Evolutionary conservation across 495 filamentous ascomycete species (phyloP), one percentile per base, ranked within the genome.

Genomic region (Astrothelium macrocarpum): DNA sequence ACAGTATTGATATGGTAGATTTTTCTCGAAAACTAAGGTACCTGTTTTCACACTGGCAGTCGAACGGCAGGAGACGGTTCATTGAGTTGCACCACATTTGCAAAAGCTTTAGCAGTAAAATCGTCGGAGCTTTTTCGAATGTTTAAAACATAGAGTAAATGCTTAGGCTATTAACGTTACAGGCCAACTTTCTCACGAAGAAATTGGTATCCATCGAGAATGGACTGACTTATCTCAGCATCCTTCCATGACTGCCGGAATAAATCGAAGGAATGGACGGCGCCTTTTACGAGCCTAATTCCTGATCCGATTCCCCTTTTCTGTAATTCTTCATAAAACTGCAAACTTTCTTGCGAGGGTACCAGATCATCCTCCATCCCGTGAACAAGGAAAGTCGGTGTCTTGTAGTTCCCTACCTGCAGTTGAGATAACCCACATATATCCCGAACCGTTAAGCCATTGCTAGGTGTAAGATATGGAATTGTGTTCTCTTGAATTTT

Each of bases 371-470:
- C 63, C 43, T 43, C 53, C 43, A 18, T 63, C 18, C 61, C 45
- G 36, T 63, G 61, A 4, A 63, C 28, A 10, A 63, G 25, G 61
- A 18, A 63, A 5, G 61, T 63, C 10, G 61, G 61, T 23, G 61
- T 63, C n/a, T 25, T 9, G 32, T 53, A 63, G 3, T 31, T 63
- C 3, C 61, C 61, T 2, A 3, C 18, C 45, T 31, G 46, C 10
- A 56, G 11, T 58, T 53, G 42, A 14, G 61, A 20, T 31, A 62
- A 14, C 14, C 34, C 34, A 14, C 34, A 39, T 14, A 39, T 39
- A 5, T 39, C 34, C 14, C 34, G 34, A 39, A 39, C 34, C 34
- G 60, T 53, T 14, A 32, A 32, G 9, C 20, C 20, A 62, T 11
- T 4, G 34, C 12, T 23, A 3, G 10, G 60, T 18, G 14, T 53